Base-by-base conservation (phyloP, 1,139 yeast species). In the Saccharomycopsis hybrid region DNA sequence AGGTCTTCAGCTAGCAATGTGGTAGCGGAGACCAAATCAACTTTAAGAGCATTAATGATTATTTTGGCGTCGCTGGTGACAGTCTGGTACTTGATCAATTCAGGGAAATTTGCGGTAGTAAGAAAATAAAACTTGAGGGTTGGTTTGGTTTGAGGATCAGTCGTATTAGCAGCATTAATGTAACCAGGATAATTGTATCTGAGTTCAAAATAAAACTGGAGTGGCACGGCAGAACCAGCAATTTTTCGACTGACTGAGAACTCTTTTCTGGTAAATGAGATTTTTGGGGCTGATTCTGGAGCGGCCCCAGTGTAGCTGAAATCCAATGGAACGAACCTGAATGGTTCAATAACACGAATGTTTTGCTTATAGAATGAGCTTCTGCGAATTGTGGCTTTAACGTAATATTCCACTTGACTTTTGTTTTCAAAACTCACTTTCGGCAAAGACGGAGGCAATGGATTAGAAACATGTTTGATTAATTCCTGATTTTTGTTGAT, bases 301-400 rank as follows among this genome's bases (percentile, higher is more conserved):
- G 62, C 65, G 2, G 55, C 53, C 3, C 54, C 55, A 27, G 57
- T 41, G 27, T 59, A 54, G 4, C 62, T 63, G 48, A 61, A 59
- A 56, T 75, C 80, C 44, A 74, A 62, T 0, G 81, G 80, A 27
- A 71, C 55, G 53, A 76, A 76, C 1, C 63, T 63, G 56, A 77
- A 74, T 2, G 78, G 78, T 50, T 74, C 77, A 46, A 59, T 61
- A 1, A 72, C 63, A 29, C 80, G 60, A 39, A 72, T 58, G 53
- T 74, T 76, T n/a, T 67, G 52, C 54, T 74, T 74, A 46, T 76
- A 60, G 27, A 76, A 59, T 4, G 76, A 68, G 2, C 76, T 63
- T 48, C 80, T 58, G 50, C 72, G 74, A 49, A 77, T 76, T 0
- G 80, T 76, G 7, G 70, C 81, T 58, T 76, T 76, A 38, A 77